Evolutionary conservation across 2,329 filamentous ascomycete genomes (phyloP), one percentile per base, ranked within the genome.

Genomic region (Penicillium italicum): DNA sequence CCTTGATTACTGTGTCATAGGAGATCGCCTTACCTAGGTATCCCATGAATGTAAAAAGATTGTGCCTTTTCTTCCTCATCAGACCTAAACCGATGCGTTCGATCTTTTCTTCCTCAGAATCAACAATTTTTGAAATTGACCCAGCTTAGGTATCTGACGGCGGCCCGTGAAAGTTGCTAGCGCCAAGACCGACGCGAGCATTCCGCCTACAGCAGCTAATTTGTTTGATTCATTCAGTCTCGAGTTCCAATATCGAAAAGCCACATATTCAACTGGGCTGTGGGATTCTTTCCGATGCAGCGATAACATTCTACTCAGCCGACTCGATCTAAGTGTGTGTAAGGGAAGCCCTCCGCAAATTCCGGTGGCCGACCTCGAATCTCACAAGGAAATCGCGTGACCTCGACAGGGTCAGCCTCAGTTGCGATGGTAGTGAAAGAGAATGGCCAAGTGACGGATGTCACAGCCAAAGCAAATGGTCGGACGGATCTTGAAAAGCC

Each of bases 371-470:
- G 33, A 55, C 47, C 26, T 48, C 26, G 38, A 49, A 48, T 46
- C 38, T 47, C 38, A 38, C 49, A 50, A 51, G 51, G 40, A 38
- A 24, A 55, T 53, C 45, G 43, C 40, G 49, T 43, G 43, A 46
- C 50, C 58, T 58, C 50, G 42, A 52, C 40, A 52, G 22, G 47
- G 56, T 55, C 50, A 56, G 33, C 46, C 46, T 55, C 50, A 60
- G 38, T 50, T 52, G 70, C 50, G 44, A 69, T 71, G 65, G 61
- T 59, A 46, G 59, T 60, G 38, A 36, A 60, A 47, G 65, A 69
- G 45, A 72, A 69, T 57, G 70, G 66, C 18, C 59, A 66, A 54
- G 60, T 55, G 26, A 44, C 60, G 43, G 66, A 66, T 10, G 57
- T 55, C 38, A 50, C 49, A 16, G 59, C 62, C 16, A 67, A 63